Base-by-base conservation (phyloP, 345 rosid genomes). In the Eucalyptus sp. region DNA sequence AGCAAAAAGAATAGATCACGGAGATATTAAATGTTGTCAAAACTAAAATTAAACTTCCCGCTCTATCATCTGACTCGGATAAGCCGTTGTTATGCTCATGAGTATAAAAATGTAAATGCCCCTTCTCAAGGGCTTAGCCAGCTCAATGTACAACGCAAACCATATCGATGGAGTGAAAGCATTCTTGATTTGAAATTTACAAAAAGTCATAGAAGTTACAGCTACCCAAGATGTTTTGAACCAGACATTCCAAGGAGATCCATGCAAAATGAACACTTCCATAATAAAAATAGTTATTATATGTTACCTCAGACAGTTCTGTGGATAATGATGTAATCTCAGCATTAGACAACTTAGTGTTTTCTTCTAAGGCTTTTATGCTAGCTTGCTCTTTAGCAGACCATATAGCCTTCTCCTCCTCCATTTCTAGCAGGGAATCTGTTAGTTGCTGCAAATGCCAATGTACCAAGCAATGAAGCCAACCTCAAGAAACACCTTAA, bases 331-430 rank as follows among this genome's bases (percentile, higher is more conserved):
- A 91, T 87, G 60, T 86, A 48, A 91, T 90, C 92, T 96, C 95
- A 41, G 90, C 88, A 84, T 90, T 91, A 85, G 91, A 89, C 54
- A 89, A 89, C 83, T 90, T 92, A 88, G 93, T 90, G 89, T 94
- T 94, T 93, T 96, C 96, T 90, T 95, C 96, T 80, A 95, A 92
- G 79, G 96, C 93, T 89, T 91, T 92, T 62, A 93, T 86, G 49
- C 93, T 94, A 91, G 92, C 96, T 93, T 93, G 95, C 93, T 96
- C 99, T 92, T 94, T 96, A 41, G 96, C 93, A 90, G 88, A 90
- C 96, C 96, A 95, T 91, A 96, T 94, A 66, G 97, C 96, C 93
- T 93, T 97, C 91, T 96, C 98, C 92, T 97, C 99, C 91, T 97
- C 99, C 92, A 96, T 96, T 91, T 96, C 97, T 93, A 96, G 91